A percentile compares a stretch with the other conserved stretches of the same genome.
Evolutionary conservation across 495 filamentous ascomycete genomes (phyloP).

Genomic region (Annulohypoxylon moriforme): DNA sequence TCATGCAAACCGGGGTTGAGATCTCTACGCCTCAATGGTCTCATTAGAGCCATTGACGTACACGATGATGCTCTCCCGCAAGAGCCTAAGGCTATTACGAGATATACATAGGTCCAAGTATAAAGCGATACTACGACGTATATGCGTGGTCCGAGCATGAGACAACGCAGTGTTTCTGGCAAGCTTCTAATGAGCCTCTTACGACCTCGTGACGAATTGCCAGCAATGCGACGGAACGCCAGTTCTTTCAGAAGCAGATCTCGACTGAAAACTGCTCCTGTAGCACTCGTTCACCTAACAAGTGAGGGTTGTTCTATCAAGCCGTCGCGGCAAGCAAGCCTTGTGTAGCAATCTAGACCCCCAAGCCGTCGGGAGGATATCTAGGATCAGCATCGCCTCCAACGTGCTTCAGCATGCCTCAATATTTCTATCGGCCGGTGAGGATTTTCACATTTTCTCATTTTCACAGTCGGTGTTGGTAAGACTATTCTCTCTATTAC

Average conservation of each 20-base stretch:
- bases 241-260: conserved; percentile 10
- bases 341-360: conserved; percentile 42
- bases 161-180: conserved; percentile 39
- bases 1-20: conserved; percentile 41
- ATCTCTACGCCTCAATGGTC: conserved; percentile 37
- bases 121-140: conserved; percentile 2
- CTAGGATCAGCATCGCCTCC: conserved; percentile 27
- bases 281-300: conserved; percentile 27
- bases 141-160: conserved; percentile 39
- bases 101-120: conserved; percentile 4
- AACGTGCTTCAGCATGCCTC: not conserved
- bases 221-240: conserved; percentile 37
- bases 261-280: conserved; percentile 32
- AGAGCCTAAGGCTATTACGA: conserved; percentile 10
- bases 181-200: conserved; percentile 12
- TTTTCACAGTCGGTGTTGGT: conserved; percentile 25
- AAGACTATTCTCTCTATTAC: conserved; percentile 17
- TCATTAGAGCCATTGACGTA: conserved; percentile 28
- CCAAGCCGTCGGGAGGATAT: conserved; percentile 37
- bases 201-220: conserved; percentile 33
- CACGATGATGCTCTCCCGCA: conserved; percentile 9
- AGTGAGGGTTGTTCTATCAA: conserved; percentile 43
- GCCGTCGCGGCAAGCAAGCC: conserved; percentile 42
- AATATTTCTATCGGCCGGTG: conserved; percentile 22
- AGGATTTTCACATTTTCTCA: not conserved